Conservation (phyloP, 2,329 filamentous ascomycete genomes). For the Colletotrichum lini region DNA sequence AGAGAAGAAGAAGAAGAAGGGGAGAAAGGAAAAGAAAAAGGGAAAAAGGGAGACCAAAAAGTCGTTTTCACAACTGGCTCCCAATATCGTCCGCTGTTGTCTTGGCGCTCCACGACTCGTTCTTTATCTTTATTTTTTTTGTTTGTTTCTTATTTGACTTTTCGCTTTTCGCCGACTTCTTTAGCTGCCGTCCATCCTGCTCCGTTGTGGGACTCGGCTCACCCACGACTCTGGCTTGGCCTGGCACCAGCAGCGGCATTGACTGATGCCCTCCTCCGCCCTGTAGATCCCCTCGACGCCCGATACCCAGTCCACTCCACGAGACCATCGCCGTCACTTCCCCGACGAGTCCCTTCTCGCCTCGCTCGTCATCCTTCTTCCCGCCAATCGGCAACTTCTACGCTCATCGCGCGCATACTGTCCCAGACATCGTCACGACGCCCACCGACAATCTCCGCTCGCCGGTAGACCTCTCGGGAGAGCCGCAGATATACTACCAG, state of each 20-base stretch:
- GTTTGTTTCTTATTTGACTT: conserved; percentile 31
- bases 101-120: conserved; percentile 37
- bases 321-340: conserved; percentile 59
- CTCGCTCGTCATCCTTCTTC: conserved; percentile 47
- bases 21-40: too few species aligned
- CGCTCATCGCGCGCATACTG: conserved; percentile 45
- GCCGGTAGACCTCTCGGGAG: conserved; percentile 39
- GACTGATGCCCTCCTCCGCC: conserved; percentile 45
- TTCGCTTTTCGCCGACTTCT: conserved; percentile 38
- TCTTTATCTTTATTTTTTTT: conserved; percentile 6
- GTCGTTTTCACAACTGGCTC: too few species aligned
- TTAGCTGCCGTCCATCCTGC: conserved; percentile 13
- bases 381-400: conserved; percentile 46
- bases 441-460: conserved; percentile 46
- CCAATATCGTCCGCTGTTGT: conserved; percentile 18
- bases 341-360: conserved; percentile 55
- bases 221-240: conserved; percentile 25
- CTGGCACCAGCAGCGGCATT: conserved; percentile 27
- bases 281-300: conserved; percentile 63
- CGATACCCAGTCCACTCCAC: conserved; percentile 65
- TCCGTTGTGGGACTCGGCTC: conserved; percentile 47
- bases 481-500: conserved; percentile 53
- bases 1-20: neutral
- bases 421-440: conserved; percentile 52
- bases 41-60: too few species aligned